Evolutionary conservation across 2,329 filamentous ascomycete genomes (phyloP).

Genomic region (Hypocrella siamensis): DNA sequence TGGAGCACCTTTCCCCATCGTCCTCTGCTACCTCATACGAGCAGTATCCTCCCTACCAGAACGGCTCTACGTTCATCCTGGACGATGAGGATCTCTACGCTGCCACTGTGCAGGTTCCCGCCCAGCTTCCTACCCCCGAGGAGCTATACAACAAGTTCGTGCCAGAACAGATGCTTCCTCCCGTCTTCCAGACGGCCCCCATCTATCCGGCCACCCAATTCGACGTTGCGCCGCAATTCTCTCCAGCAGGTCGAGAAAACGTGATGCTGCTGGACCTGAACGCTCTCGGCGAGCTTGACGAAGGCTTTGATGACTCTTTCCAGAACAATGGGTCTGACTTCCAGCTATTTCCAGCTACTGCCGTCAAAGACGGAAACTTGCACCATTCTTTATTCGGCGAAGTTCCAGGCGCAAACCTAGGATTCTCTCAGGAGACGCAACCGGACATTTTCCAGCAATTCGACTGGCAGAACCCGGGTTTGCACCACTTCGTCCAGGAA

Average conservation of each 20-base stretch:
- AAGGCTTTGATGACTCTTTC: slow-evolving; percentile 43
- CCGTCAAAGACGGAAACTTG: slow-evolving; percentile 23
- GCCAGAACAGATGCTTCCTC: slow-evolving; percentile 24
- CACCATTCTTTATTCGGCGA: slow-evolving; percentile 34
- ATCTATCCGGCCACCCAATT: slow-evolving; percentile 9
- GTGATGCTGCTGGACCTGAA: slow-evolving; percentile 54
- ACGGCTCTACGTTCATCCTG: slow-evolving; percentile 44
- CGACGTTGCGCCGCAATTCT: slow-evolving; percentile 37
- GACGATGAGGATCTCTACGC: slow-evolving; percentile 48
- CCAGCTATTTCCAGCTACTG: slow-evolving; percentile 36
- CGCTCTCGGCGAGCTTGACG: slow-evolving; percentile 45
- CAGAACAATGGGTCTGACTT: slow-evolving; percentile 43
- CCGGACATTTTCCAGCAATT: slow-evolving; percentile 31
- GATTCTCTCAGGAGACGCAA: slow-evolving; percentile 35
- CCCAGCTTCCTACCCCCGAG: slow-evolving; percentile 23
- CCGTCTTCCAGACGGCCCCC: slow-evolving; percentile 11
- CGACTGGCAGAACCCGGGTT: slow-evolving; percentile 24
- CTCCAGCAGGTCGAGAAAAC: slow-evolving; percentile 51
- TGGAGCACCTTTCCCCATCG: slow-evolving; percentile 21
- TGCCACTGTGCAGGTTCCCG: slow-evolving; percentile 39
- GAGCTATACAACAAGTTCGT: slow-evolving; percentile 28
- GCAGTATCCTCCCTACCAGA: slow-evolving; percentile 45
- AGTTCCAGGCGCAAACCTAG: slow-evolving; percentile 31
- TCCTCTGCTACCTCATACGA: slow-evolving; percentile 22
- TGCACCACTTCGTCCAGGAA: slow-evolving; percentile 10